Evolutionary conservation across 768 basidiomycete genomes (phyloP).

Genomic region (Suillus bovinus): DNA sequence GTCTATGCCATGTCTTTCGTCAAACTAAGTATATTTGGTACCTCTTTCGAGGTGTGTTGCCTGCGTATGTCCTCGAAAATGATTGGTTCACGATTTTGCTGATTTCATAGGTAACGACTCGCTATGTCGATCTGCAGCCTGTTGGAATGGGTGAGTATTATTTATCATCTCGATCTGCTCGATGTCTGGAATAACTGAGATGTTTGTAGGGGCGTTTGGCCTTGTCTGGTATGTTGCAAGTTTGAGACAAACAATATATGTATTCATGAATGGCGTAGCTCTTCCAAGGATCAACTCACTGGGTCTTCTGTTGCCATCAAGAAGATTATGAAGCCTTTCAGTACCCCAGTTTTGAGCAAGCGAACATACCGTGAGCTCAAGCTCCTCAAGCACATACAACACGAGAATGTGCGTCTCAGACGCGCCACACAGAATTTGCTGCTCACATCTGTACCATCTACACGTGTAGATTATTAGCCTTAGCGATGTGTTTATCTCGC

Average conservation of each 20-base stretch:
- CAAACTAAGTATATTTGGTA: constrained; percentile 98
- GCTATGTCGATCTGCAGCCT: constrained; percentile 98
- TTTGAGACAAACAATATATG: not conserved
- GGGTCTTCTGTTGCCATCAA: constrained; percentile 96
- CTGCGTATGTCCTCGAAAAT: constrained; percentile 4
- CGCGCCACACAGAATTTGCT: not conserved
- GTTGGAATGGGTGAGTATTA: constrained; percentile 91
- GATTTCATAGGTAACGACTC: constrained; percentile 79
- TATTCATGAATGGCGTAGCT: constrained; percentile 48
- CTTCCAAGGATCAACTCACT: constrained; percentile 93
- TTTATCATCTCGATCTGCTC: constrained; percentile 12
- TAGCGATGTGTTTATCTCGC: constrained; percentile 98
- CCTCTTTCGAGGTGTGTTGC: constrained; percentile 83
- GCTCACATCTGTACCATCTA: not conserved
- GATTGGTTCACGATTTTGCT: constrained; percentile 22
- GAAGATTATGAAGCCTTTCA: constrained; percentile 99
- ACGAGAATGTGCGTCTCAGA: constrained; percentile 79
- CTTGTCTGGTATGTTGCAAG: constrained; percentile 80
- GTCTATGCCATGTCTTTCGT: constrained; percentile 78
- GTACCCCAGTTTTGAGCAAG: constrained; percentile 97
- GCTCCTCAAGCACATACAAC: constrained; percentile 96
- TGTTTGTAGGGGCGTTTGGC: constrained; percentile 81
- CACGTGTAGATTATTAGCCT: constrained; percentile 88
- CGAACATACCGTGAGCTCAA: constrained; percentile 98
- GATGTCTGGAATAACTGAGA: constrained; percentile 20